Conservation (phyloP, 805 yeast species). For the Teunomyces kruisii region DNA sequence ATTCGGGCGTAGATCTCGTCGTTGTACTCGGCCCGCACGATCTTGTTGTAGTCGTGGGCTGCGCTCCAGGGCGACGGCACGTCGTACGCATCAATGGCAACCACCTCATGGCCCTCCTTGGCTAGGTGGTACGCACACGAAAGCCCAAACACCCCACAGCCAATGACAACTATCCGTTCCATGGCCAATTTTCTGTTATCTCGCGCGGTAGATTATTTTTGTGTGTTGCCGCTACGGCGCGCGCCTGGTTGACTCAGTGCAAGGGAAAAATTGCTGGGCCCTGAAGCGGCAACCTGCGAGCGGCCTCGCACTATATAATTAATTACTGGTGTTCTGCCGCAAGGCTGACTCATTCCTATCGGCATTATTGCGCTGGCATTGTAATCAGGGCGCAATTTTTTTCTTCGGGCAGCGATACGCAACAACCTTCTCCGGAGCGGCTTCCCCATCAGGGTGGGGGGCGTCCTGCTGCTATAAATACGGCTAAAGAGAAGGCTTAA, state of each 20-base stretch:
- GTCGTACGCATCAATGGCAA: background rate
- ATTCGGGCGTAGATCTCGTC: background rate
- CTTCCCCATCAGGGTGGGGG: too few species aligned
- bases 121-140: background rate
- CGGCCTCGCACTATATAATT: too few species aligned
- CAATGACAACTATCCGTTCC: background rate
- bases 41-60: background rate
- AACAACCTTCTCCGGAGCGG: too few species aligned
- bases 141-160: background rate
- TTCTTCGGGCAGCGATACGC: too few species aligned
- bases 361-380: too few species aligned
- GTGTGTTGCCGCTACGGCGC: background rate
- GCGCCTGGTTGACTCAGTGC: background rate
- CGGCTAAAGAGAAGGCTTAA: too few species aligned
- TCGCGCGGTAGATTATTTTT: background rate
- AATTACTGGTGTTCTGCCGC: constrained; percentile 2
- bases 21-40: constrained; percentile 1
- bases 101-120: background rate
- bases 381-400: too few species aligned
- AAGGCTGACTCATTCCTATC: background rate
- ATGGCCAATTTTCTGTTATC: background rate
- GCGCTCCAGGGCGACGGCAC: constrained; percentile 3
- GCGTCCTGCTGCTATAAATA: too few species aligned
- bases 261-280: too few species aligned
- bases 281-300: too few species aligned